A percentile compares a stretch with the other conserved stretches of the same genome.
Evolutionary conservation across 805 yeast species (phyloP).

Genomic region (Hanseniaspora valbyensis): DNA sequence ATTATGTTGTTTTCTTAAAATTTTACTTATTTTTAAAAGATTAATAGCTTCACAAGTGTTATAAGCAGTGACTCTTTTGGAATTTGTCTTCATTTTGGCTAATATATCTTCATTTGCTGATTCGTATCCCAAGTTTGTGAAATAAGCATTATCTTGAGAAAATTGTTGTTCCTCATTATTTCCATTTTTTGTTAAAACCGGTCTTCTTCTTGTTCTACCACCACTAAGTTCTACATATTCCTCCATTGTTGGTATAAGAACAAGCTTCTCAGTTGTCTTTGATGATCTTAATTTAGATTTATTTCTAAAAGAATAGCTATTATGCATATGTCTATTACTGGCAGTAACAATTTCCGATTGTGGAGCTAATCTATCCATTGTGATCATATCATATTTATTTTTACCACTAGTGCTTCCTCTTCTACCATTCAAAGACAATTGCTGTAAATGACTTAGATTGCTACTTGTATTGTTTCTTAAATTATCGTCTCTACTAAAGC

Average conservation of each 20-base stretch:
- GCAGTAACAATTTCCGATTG: slow-evolving; percentile 34
- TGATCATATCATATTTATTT: slow-evolving; percentile 13
- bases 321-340: slow-evolving; percentile 18
- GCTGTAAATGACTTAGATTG: neutral
- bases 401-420: neutral
- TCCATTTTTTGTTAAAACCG: slow-evolving; percentile 7
- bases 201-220: slow-evolving; percentile 16
- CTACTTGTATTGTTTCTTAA: neutral
- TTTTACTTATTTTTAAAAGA: slow-evolving; percentile 49
- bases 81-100: neutral
- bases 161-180: neutral
- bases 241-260: slow-evolving; percentile 53
- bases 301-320: slow-evolving; percentile 6
- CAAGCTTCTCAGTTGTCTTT: slow-evolving; percentile 75
- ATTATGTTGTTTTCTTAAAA: slow-evolving; percentile 58
- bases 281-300: slow-evolving; percentile 56
- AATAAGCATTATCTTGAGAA: slow-evolving; percentile 17
- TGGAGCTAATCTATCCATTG: slow-evolving; percentile 18
- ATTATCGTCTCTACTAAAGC: neutral
- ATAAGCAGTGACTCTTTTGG: slow-evolving; percentile 72
- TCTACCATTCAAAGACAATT: neutral
- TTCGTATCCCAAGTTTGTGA: slow-evolving; percentile 37
- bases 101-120: slow-evolving; percentile 35
- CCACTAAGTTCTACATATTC: slow-evolving; percentile 20
- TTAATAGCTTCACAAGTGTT: slow-evolving; percentile 75